Evolutionary conservation across 179 eudicot genomes (phyloP), one percentile per base, ranked within the genome.

Genomic region (Camellia oleifera): DNA sequence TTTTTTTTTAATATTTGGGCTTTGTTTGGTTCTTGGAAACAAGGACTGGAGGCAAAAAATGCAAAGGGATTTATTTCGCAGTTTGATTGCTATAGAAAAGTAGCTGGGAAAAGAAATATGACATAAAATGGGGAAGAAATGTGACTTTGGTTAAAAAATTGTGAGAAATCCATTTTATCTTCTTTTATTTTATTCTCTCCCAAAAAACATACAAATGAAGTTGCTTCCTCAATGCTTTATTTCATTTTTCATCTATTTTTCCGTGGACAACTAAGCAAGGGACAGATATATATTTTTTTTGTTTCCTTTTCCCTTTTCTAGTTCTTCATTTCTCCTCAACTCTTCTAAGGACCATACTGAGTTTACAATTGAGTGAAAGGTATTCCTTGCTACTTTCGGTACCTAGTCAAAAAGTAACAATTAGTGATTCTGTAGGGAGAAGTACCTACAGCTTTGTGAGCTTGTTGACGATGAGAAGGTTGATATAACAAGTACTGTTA

Each of bases 401-500:
- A n/a, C 9, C 18, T 40, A 53, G 46, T 75, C 70, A 46, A 73
- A 50, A 74, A 46, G 62, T 75, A 72, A 64, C 75, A 17, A 53
- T 42, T 72, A 53, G 69, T 71, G 45, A 56, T 82, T 75, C 71
- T 83, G 58, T 83, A 96, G 99, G 98, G 99, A 96, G 88, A 96
- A 96, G 84, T 96, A 91, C 84, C 84, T 96, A 82, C 99, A 96
- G 83, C 95, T 96, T 14, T 87, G 92, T 69, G 99, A 96, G 88
- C 82, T 94, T 83, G 94, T 94, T 71, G 99, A 94, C 83, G 94
- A 91, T 88, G 98, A 90, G 63, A 96, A 96, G 84, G 91, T 92
- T 81, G 99, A 96, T 87, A 86, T 94, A 72, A 80, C 90, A 63
- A 92, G 91, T 84, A 91, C 98, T 17, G 89, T 96, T 50, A 96